Conservation (phyloP, 2,329 filamentous ascomycete genomes). For the Xylaria sp. region DNA sequence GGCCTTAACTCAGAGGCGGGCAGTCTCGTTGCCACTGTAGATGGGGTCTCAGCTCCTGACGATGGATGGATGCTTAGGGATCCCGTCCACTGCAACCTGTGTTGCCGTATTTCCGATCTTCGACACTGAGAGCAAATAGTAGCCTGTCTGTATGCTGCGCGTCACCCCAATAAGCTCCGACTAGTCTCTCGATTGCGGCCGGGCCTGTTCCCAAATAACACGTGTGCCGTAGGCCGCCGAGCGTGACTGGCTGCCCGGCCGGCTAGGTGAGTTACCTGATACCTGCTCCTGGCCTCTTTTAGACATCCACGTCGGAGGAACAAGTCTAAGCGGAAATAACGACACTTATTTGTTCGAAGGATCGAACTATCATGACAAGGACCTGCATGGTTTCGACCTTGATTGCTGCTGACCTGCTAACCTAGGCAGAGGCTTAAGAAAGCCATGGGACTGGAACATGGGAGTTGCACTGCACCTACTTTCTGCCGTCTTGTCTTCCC, state of each 20-base stretch:
- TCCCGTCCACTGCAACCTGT: not conserved
- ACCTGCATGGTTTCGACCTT: not conserved
- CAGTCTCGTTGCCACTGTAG: not conserved
- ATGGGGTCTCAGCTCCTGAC: too few species aligned
- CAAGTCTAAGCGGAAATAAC: not conserved
- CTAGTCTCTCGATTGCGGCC: not conserved
- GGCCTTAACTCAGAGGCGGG: not conserved
- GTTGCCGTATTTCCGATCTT: conserved; percentile 21
- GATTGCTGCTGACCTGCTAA: conserved; percentile 1
- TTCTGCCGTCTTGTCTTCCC: not conserved
- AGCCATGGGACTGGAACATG: not conserved
- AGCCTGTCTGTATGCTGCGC: conserved; percentile 3
- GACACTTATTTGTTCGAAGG: not conserved
- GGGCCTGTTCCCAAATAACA: not conserved
- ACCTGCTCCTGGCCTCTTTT: too few species aligned
- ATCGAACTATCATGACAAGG: not conserved
- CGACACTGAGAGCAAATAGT: conserved; percentile 11
- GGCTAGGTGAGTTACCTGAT: too few species aligned
- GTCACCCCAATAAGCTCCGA: conserved; percentile 8
- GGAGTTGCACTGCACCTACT: not conserved
- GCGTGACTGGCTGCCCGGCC: conserved; percentile 8
- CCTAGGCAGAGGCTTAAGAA: not conserved
- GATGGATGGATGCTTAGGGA: not conserved
- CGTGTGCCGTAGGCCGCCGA: not conserved
- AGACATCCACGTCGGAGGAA: too few species aligned